Evolutionary conservation across 2,329 filamentous ascomycete species (phyloP).

Genomic region (Exophiala viscosa): DNA sequence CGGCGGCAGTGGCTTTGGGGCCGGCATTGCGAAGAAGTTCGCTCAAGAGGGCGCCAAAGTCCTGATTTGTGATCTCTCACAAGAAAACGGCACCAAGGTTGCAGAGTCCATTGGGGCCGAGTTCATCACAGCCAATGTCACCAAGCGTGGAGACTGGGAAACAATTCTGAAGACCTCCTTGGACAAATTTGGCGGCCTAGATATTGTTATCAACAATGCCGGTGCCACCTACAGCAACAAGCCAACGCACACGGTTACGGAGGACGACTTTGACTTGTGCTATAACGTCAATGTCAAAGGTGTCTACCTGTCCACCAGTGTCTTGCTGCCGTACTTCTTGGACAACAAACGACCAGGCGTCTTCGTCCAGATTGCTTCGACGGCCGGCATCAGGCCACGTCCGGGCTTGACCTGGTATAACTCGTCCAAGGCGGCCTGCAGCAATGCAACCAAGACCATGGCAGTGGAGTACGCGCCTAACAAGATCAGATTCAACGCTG

Average conservation of each 20-base stretch:
- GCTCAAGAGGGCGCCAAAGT: slow-evolving; percentile 37
- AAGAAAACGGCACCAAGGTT: slow-evolving; percentile 19
- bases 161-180: slow-evolving; percentile 40
- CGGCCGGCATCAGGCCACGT: slow-evolving; percentile 22
- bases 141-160: slow-evolving; percentile 24
- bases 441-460: slow-evolving; percentile 62
- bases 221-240: slow-evolving; percentile 46
- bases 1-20: slow-evolving; percentile 43
- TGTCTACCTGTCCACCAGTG: slow-evolving; percentile 24
- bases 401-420: slow-evolving; percentile 40
- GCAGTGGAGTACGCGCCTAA: slow-evolving; percentile 70
- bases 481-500: slow-evolving; percentile 68
- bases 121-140: slow-evolving; percentile 22
- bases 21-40: slow-evolving; percentile 38
- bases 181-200: slow-evolving; percentile 44
- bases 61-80: slow-evolving; percentile 32
- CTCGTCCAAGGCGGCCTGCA: slow-evolving; percentile 63
- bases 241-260: slow-evolving; percentile 42
- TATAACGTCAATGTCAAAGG: slow-evolving; percentile 43
- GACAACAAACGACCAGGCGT: slow-evolving; percentile 20
- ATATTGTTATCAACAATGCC: slow-evolving; percentile 51
- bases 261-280: slow-evolving; percentile 48
- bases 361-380: slow-evolving; percentile 25
- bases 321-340: slow-evolving; percentile 24
- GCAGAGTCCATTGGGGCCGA: slow-evolving; percentile 20